These are phyloP conservation scores for Pyrus bretschneideri DNA, from an alignment of 306 rosid species.

Conservation along the genomic window DNA sequence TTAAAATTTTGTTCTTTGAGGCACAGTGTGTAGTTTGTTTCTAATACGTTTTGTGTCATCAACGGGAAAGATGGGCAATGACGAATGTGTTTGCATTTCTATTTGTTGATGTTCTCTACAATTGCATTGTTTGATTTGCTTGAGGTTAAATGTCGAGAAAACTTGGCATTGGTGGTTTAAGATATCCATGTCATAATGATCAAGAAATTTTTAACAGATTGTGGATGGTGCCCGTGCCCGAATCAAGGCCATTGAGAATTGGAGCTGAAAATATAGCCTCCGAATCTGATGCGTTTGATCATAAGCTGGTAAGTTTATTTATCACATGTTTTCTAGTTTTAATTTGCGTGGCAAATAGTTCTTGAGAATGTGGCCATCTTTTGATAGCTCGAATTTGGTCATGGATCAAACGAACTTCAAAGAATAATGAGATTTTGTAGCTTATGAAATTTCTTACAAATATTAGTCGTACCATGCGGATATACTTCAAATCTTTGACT, in stretches of 20 bases:
- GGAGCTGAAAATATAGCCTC: conserved; percentile 31
- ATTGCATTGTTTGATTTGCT: neutral
- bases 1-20: neutral
- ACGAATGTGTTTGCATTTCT: neutral
- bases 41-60: neutral
- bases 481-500: neutral
- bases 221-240: conserved; percentile 54
- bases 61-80: neutral
- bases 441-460: too few species aligned
- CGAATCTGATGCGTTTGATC: conserved; percentile 38
- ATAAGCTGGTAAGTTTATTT: conserved; percentile 47
- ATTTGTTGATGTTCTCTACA: neutral
- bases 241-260: conserved; percentile 33
- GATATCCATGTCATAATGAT: conserved; percentile 9
- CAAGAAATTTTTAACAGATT: conserved; percentile 45
- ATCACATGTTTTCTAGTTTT: neutral
- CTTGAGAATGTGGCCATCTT: neutral
- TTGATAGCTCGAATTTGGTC: neutral
- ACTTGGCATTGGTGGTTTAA: neutral
- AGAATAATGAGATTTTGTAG: neutral
- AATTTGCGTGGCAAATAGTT: neutral
- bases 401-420: neutral
- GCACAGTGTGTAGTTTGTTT: neutral
- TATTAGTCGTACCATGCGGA: neutral
- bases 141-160: conserved; percentile 11